A percentile compares a stretch with the other conserved stretches of the same genome.
Conservation (phyloP, 768 basidiomycete species). For the Lactifluus subvellereus region DNA sequence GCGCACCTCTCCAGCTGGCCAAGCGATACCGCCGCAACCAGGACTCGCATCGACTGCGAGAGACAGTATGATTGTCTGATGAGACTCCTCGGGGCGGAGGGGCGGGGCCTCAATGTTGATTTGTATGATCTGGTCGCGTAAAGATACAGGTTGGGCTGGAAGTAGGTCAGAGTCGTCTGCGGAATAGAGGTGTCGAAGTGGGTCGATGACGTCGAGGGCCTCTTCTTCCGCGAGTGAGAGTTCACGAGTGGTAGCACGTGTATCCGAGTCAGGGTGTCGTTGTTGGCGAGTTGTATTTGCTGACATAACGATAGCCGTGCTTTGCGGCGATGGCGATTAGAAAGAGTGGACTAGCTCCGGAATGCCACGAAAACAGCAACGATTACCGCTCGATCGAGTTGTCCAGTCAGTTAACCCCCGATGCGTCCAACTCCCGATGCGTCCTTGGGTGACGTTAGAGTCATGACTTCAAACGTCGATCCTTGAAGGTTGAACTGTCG, state of each 20-base stretch:
- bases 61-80: slow-evolving; percentile 35
- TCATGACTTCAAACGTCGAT: too few relatives aligned
- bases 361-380: background rate
- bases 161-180: slow-evolving; percentile 34
- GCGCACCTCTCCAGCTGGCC: slow-evolving; percentile 86
- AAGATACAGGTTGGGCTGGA: slow-evolving; percentile 49
- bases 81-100: slow-evolving; percentile 7
- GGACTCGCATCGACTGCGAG: slow-evolving; percentile 74
- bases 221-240: slow-evolving; percentile 47
- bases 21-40: slow-evolving; percentile 88
- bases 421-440: too few relatives aligned
- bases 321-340: background rate
- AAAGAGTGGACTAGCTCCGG: background rate
- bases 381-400: slow-evolving; percentile 1
- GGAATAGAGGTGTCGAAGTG: slow-evolving; percentile 54
- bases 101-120: slow-evolving; percentile 34
- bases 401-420: background rate
- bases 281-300: too few relatives aligned
- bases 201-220: slow-evolving; percentile 48
- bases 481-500: too few relatives aligned
- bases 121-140: slow-evolving; percentile 42
- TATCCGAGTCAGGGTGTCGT: too few relatives aligned
- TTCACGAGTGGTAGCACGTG: background rate
- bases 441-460: too few relatives aligned
- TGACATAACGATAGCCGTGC: too few relatives aligned